These are phyloP conservation scores for Macrotyloma uniflorum DNA, from an alignment of 306 rosid species.

Conservation along the genomic window DNA sequence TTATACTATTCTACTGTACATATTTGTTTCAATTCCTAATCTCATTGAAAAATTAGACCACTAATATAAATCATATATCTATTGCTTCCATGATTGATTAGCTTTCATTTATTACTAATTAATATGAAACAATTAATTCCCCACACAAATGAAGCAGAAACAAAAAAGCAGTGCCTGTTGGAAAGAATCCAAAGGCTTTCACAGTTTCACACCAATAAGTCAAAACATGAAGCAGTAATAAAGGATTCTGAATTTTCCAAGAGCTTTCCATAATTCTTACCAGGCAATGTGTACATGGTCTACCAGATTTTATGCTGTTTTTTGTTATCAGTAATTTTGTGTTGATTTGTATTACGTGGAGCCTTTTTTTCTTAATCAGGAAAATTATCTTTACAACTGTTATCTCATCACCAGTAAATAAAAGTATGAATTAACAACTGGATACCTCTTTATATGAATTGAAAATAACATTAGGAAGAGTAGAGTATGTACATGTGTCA, in stretches of 20 bases:
- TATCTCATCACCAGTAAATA: conserved; percentile 3
- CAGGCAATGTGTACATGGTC: conserved; percentile 17
- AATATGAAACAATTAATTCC: conserved; percentile 12
- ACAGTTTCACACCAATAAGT: conserved; percentile 49
- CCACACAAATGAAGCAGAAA: conserved; percentile 10
- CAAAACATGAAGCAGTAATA: conserved; percentile 24
- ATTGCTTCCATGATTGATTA: background rate
- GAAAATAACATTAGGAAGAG: conserved; percentile 26
- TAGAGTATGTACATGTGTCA: conserved; percentile 42
- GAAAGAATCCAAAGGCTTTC: conserved; percentile 46
- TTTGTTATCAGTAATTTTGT: background rate
- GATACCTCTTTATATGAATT: conserved; percentile 20
- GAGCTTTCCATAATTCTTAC: conserved; percentile 34
- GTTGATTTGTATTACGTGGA: background rate
- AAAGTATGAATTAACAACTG: conserved; percentile 25
- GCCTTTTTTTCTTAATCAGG: background rate
- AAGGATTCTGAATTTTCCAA: conserved; percentile 30
- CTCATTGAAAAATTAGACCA: conserved; percentile 43
- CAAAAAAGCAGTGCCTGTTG: background rate
- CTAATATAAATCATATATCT: conserved; percentile 6
- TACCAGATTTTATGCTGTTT: background rate
- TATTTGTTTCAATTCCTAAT: conserved; percentile 41
- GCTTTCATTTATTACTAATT: background rate
- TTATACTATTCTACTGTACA: background rate
- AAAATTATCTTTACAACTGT: conserved; percentile 27